Base-by-base conservation (phyloP, 495 filamentous ascomycete species). In the Aspergillus steynii region DNA sequence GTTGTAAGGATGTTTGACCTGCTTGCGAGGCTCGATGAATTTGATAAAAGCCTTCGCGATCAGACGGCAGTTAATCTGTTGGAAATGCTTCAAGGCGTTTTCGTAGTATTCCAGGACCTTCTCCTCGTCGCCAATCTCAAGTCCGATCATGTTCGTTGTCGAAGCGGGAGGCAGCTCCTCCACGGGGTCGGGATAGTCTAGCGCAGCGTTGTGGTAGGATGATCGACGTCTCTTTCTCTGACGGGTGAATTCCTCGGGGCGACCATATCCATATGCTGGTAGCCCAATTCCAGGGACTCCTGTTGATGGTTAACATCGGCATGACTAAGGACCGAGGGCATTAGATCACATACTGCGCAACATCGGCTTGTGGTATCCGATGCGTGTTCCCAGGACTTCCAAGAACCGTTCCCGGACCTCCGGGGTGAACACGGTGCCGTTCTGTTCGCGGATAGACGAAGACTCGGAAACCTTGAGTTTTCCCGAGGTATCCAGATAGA, bases 31-130 rank as follows among this genome's bases (percentile, higher is more conserved):
- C 54, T 92, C 90, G 3, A 96, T 88, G 15, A 86, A 81, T 66
- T 90, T 93, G 64, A 96, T 88, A 74, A 92, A 93, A 4, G 83
- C 87, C 71, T 94, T 96, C 8, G 85, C 85, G 34, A 96, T 85
- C 3, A 68, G 59, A 1, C 78, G 74, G 42, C 78, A 81, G 55
- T 76, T 78, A 46, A 78, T 62, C 56, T 83, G 80, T 61, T 81
- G 78, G 56, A 83, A 73, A 29, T 73, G 68, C 53, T 72, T 75
- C 34, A 81, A 71, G 5, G 73, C 74, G 37, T 67, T 65, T 20
- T 72, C 67, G 53, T 80, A 80, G 57, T 76, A 80, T 6, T 60
- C 57, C 5, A 70, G 55, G 15, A 82, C 63, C 59, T 76, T 77
- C 29, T 71, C 62, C 3, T 61, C 61, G 42, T 81, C 75, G 46